Percentiles rank a stretch among this genome's conserved stretches.
Evolutionary conservation across 441 rosid genomes (phyloP).

Genomic region (Daphne laureola): DNA sequence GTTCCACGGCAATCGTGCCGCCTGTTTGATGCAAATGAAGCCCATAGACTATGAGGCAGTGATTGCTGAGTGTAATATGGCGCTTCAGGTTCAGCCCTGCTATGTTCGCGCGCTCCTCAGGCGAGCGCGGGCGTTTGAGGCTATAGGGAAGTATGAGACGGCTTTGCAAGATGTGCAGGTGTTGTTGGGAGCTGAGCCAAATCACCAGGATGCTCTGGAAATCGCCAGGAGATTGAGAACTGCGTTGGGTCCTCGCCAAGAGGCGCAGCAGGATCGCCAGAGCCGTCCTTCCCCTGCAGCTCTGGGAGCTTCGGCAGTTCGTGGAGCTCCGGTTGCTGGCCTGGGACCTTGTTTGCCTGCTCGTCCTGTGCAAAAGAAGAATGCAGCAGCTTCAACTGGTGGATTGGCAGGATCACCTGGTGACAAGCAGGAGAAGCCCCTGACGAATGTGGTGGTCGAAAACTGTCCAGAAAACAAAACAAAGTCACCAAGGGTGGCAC

Average conservation of each 20-base stretch:
- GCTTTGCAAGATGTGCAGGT: constrained; percentile 76
- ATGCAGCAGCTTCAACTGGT: constrained; percentile 23
- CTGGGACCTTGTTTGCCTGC: constrained; percentile 88
- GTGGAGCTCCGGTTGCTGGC: constrained; percentile 81
- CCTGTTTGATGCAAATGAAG: constrained; percentile 97
- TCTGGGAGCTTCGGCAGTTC: constrained; percentile 91
- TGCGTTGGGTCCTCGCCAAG: constrained; percentile 56
- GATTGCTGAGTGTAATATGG: constrained; percentile 70
- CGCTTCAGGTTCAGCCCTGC: constrained; percentile 76
- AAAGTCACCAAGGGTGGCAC: constrained; percentile 40
- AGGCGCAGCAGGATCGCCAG: constrained; percentile 71
- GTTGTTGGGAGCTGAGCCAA: constrained; percentile 57
- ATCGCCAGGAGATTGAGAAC: constrained; percentile 52
- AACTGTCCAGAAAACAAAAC: constrained; percentile 44
- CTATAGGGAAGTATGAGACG: constrained; percentile 64
- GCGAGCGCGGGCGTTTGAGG: constrained; percentile 84
- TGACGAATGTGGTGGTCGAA: constrained; percentile 26
- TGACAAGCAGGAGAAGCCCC: constrained; percentile 43
- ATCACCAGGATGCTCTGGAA: constrained; percentile 72
- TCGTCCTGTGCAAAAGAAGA: constrained; percentile 60
- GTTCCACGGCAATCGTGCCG: constrained; percentile 86
- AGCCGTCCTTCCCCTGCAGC: constrained; percentile 96
- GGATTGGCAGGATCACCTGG: constrained; percentile 27
- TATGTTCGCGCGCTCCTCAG: constrained; percentile 68
- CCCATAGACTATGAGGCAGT: constrained; percentile 79